Conservation (phyloP, 2,329 filamentous ascomycete species). For the Fusarium dimerum region DNA sequence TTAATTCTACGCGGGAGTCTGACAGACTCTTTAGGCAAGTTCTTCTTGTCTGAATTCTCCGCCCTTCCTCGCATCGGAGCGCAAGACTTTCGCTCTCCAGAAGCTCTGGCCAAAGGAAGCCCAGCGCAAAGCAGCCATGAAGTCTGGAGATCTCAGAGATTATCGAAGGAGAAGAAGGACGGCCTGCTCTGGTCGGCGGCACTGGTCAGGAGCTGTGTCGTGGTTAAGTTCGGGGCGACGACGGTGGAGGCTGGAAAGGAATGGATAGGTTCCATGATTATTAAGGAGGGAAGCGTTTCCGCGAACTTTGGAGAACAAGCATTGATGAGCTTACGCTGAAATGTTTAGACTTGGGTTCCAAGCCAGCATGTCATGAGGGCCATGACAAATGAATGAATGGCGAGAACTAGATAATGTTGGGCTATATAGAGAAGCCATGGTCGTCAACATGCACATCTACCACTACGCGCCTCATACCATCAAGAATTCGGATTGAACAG, state of each 20-base stretch:
- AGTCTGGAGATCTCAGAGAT: constrained; percentile 56
- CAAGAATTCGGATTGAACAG: too few relatives aligned
- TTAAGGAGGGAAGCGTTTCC: constrained; percentile 71
- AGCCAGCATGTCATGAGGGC: not conserved
- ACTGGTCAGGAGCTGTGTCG: constrained; percentile 75
- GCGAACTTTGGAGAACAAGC: constrained; percentile 78
- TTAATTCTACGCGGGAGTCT: constrained; percentile 77
- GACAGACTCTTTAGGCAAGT: constrained; percentile 65
- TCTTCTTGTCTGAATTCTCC: constrained; percentile 79
- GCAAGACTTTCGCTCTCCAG: constrained; percentile 68
- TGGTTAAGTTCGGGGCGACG: constrained; percentile 87
- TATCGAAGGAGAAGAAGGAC: constrained; percentile 57
- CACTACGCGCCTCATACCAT: too few relatives aligned
- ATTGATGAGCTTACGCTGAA: constrained; percentile 69
- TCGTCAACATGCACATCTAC: too few relatives aligned
- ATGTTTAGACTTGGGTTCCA: not conserved
- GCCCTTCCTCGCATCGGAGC: constrained; percentile 79
- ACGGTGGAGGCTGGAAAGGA: constrained; percentile 78
- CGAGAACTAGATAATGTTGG: too few relatives aligned
- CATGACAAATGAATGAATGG: not conserved
- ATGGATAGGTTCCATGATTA: constrained; percentile 78
- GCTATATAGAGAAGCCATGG: too few relatives aligned
- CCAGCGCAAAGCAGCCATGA: constrained; percentile 42
- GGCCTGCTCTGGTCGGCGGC: constrained; percentile 82
- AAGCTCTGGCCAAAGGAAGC: constrained; percentile 44